Evolutionary conservation across 2,329 filamentous ascomycete species (phyloP).

Genomic region (Stachybotrys chlorohalonatus): DNA sequence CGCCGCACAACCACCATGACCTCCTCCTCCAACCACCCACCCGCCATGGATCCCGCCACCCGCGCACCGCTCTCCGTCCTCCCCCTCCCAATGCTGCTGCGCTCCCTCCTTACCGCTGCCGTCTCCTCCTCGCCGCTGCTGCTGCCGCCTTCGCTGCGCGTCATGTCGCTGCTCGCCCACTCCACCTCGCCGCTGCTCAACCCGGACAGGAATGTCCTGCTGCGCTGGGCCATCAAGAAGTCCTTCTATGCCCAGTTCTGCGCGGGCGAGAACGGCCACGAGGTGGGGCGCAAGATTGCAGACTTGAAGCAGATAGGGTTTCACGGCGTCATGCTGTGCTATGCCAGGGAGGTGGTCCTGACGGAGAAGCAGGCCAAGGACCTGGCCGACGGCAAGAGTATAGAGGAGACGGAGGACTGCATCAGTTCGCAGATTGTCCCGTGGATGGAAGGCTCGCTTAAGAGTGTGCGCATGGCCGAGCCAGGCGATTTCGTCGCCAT

Average conservation of each 20-base stretch:
- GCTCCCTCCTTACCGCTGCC: slow-evolving; percentile 59
- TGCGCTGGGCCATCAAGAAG: slow-evolving; percentile 63
- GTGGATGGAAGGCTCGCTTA: slow-evolving; percentile 67
- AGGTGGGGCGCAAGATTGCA: slow-evolving; percentile 58
- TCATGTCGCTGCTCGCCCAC: slow-evolving; percentile 62
- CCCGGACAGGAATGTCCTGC: slow-evolving; percentile 65
- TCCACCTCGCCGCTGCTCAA: slow-evolving; percentile 58
- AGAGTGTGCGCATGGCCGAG: slow-evolving; percentile 61
- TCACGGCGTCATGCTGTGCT: slow-evolving; percentile 74
- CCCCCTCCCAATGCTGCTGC: slow-evolving; percentile 56
- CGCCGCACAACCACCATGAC: slow-evolving; percentile 24
- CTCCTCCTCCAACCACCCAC: slow-evolving; percentile 19
- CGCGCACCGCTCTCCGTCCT: slow-evolving; percentile 53
- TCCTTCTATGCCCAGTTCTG: slow-evolving; percentile 92
- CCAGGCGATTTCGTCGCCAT: slow-evolving; percentile 55
- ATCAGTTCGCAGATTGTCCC: slow-evolving; percentile 52
- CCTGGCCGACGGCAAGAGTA: slow-evolving; percentile 33
- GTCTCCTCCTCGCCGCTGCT: slow-evolving; percentile 64
- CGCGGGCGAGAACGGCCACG: slow-evolving; percentile 62
- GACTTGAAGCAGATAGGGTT: slow-evolving; percentile 68
- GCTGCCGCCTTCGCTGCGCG: slow-evolving; percentile 57
- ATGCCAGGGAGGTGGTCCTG: slow-evolving; percentile 73
- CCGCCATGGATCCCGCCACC: slow-evolving; percentile 11
- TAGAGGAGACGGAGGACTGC: slow-evolving; percentile 36
- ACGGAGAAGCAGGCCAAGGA: slow-evolving; percentile 41